Evolutionary conservation across 805 yeast genomes (phyloP).

Genomic region (Candida bentonensis): DNA sequence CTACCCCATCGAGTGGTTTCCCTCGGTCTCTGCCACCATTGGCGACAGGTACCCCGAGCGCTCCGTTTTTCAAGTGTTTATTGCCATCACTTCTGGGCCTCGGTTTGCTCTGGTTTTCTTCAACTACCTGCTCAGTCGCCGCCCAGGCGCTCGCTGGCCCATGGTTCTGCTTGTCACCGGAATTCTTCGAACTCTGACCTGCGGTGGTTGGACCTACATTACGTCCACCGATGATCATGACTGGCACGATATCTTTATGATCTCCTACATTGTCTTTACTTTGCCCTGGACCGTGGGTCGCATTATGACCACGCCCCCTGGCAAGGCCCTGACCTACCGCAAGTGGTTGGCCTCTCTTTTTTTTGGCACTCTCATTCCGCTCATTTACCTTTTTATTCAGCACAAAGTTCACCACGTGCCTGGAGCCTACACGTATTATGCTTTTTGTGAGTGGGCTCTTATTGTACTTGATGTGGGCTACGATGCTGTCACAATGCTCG

Average conservation of each 20-base stretch:
- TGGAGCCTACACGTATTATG: conserved; percentile 94
- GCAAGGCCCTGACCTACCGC: conserved; percentile 32
- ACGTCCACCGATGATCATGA: conserved; percentile 97
- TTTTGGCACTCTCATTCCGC: conserved; percentile 62
- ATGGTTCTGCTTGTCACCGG: conserved; percentile 36
- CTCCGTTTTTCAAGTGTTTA: conserved; percentile 77
- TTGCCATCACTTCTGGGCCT: conserved; percentile 90
- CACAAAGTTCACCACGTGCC: conserved; percentile 78
- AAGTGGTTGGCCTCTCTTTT: conserved; percentile 42
- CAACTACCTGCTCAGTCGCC: conserved; percentile 26
- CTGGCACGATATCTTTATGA: conserved; percentile 92
- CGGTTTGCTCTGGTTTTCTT: conserved; percentile 55
- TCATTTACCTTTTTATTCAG: conserved; percentile 79
- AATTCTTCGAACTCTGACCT: conserved; percentile 77
- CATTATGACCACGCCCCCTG: conserved; percentile 37
- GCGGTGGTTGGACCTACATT: conserved; percentile 98
- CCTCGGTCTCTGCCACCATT: conserved; percentile 91
- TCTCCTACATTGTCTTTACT: conserved; percentile 72
- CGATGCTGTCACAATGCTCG: conserved; percentile 65
- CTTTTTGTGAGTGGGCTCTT: conserved; percentile 88
- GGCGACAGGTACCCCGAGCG: conserved; percentile 97
- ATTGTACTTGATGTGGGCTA: conserved; percentile 72
- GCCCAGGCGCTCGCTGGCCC: conserved; percentile 24
- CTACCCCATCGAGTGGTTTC: conserved; percentile 98
- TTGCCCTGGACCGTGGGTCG: conserved; percentile 78